Evolutionary conservation across 2,329 filamentous ascomycete genomes (phyloP).

Genomic region (Xylariaceae sp.): DNA sequence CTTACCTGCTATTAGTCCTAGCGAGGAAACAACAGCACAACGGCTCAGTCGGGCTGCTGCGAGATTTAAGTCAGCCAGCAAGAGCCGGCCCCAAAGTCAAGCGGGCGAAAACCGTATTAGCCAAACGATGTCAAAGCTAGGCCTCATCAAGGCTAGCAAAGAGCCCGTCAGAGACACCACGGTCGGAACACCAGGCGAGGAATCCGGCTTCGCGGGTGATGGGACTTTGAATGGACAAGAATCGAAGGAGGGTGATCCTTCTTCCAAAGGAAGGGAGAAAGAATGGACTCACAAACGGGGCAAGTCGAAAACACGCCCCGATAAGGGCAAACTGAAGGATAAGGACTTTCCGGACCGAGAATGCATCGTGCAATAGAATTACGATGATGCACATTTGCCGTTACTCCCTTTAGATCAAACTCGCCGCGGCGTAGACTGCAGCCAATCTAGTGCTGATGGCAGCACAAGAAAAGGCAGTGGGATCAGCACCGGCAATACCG

Average conservation of each 20-base stretch:
- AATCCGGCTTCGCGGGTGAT: slow-evolving; percentile 20
- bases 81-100: slow-evolving; percentile 54
- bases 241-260: slow-evolving; percentile 6
- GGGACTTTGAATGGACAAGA: slow-evolving; percentile 2
- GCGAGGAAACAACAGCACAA: slow-evolving; percentile 49
- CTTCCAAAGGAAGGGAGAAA: slow-evolving; percentile 18
- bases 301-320: slow-evolving; percentile 23
- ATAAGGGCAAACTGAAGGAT: slow-evolving; percentile 23
- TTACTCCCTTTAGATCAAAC: background rate
- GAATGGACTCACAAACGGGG: slow-evolving; percentile 19
- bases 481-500: background rate
- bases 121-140: slow-evolving; percentile 51
- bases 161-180: slow-evolving; percentile 39
- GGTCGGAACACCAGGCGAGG: slow-evolving; percentile 22
- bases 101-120: slow-evolving; percentile 54
- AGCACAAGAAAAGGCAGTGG: background rate
- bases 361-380: slow-evolving; percentile 24
- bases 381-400: background rate
- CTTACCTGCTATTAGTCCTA: slow-evolving; percentile 41
- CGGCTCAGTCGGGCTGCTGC: slow-evolving; percentile 54
- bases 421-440: background rate
- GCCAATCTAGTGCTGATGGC: background rate
- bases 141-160: slow-evolving; percentile 47
- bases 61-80: slow-evolving; percentile 43
- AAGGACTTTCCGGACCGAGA: slow-evolving; percentile 24